Evolutionary conservation across 768 basidiomycete species (phyloP), one percentile per base, ranked within the genome.

Genomic region (Hypholoma sublateritium): DNA sequence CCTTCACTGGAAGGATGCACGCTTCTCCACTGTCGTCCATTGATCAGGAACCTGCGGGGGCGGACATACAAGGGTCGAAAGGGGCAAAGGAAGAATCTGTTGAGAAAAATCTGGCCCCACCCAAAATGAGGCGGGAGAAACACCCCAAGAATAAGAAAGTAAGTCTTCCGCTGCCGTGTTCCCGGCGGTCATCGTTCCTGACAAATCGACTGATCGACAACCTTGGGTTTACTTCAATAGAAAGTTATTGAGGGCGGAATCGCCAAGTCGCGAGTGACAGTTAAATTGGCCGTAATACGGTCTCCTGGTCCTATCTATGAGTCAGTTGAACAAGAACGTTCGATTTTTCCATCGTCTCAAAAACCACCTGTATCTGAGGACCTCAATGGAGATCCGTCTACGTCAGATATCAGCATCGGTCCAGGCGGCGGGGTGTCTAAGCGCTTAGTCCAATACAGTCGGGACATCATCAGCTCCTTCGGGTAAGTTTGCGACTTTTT

Each of bases 401-500:
- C 50, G 9, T 54, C 56, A 34, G 61, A 67, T 42, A 51, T 62
- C 42, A 75, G 72, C 61, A 64, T 66, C 52, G 70, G 62, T 57
- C 63, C 65, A 53, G 67, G 62, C 53, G 70, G 68, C 36, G 77
- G 76, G 44, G 71, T 80, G 60, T 79, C 81, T 54, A 75, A 72
- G 59, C 73, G 77, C 62, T 74, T 85, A 60, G 67, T 85, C 63
- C 74, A 74, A 59, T 81, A 80, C 58, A 76, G 79, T 55, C 74
- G 83, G 67, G 74, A 72, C 53, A 55, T 81, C 58, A 74, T 77
- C 60, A 67, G 64, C 65, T 71, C 77, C 57, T 74, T 75, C 61
- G 69, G 75, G 80, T 82, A 69, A 53, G 81, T 76, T 67, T 39
- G 16, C 50, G 37, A 17, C 19, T 36, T 50, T 59, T 36, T 13